Evolutionary conservation across 2,329 filamentous ascomycete genomes (phyloP), one percentile per base, ranked within the genome.

Genomic region (Aspergillus fijiensis): DNA sequence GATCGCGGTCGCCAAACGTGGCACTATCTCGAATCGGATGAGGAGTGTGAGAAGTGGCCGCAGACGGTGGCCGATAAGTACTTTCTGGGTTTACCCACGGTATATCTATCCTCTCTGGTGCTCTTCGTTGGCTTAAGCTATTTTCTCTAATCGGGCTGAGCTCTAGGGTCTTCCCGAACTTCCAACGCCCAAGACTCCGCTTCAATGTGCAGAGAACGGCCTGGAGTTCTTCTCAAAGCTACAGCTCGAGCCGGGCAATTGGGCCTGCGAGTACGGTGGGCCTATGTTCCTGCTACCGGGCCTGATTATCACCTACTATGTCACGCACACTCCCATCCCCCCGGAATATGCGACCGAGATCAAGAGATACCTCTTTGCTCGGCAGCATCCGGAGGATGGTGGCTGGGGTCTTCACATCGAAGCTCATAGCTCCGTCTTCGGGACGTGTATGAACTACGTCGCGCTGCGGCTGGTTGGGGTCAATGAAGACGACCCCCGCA

Each of bases 381-480:
- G 92, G 56, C 91, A 94, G 53, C 82, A 96, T 66, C 89, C 90
- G 0, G 85, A 90, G 52, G 92, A 98, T 75, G 94, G 95, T n/a
- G 95, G 95, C 6, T 99, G 95, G 95, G 95, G 95, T 0, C 79
- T 99, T 42, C 95, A 99, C 69, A 96, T 96, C 58, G 95, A 99
- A 75, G 95, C 88, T 19, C 90, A 96, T 67, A 96, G 91, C 72
- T 92, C 90, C 0, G 92, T 93, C 16, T 96, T 99, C 67, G 95
- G 95, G 11, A 97, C 91, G 0, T 81, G 85, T 0, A 85, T 98
- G 82, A 98, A 96, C 74, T 99, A 99, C 74, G 88, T 88, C 0
- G 81, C 84, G 1, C 79, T 98, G 63, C 87, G 95, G 35, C 80
- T 99, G 1, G 79, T 98, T 7, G 95, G 94, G 6, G 91, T 92